These are phyloP conservation scores for Lyophyllum shimeji DNA, from an alignment of 768 basidiomycete genomes.

Conservation along the genomic window DNA sequence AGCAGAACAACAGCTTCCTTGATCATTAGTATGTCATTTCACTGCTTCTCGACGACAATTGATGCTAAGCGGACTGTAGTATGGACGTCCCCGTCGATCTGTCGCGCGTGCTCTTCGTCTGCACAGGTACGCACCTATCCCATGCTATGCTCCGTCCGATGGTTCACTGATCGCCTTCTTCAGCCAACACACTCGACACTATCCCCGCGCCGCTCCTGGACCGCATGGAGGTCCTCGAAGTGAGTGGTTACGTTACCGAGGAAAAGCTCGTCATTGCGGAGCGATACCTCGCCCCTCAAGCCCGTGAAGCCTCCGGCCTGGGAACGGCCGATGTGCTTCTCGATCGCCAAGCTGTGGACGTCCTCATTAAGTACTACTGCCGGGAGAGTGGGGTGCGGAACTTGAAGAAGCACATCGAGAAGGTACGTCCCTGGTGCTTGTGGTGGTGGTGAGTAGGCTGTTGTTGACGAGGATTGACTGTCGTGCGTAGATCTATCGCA, in stretches of 20 bases:
- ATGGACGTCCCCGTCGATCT: slow-evolving; percentile 98
- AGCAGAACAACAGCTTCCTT: slow-evolving; percentile 92
- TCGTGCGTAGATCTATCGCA: slow-evolving; percentile 81
- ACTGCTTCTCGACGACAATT: not conserved
- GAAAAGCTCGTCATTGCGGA: slow-evolving; percentile 89
- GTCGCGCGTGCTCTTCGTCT: slow-evolving; percentile 95
- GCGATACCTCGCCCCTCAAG: slow-evolving; percentile 88
- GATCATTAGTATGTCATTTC: slow-evolving; percentile 83
- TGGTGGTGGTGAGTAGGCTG: not conserved
- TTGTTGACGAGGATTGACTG: not conserved
- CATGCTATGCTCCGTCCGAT: not conserved
- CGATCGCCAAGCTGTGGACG: slow-evolving; percentile 74
- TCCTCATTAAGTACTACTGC: slow-evolving; percentile 95
- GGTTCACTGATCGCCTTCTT: not conserved
- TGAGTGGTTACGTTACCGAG: slow-evolving; percentile 91
- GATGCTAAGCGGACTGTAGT: slow-evolving; percentile 38
- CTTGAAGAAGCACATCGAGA: slow-evolving; percentile 98
- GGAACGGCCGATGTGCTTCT: slow-evolving; percentile 82
- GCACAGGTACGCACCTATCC: slow-evolving; percentile 49
- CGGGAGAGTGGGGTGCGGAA: slow-evolving; percentile 96
- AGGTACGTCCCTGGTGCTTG: slow-evolving; percentile 48
- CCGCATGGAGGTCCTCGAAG: slow-evolving; percentile 95
- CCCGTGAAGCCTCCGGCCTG: slow-evolving; percentile 87
- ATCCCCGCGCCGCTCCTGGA: slow-evolving; percentile 93
- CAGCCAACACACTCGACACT: slow-evolving; percentile 87